phyloP scores from a whole-genome alignment of 176 grass and related monocot genomes.

The Avena eriantha region DNA sequence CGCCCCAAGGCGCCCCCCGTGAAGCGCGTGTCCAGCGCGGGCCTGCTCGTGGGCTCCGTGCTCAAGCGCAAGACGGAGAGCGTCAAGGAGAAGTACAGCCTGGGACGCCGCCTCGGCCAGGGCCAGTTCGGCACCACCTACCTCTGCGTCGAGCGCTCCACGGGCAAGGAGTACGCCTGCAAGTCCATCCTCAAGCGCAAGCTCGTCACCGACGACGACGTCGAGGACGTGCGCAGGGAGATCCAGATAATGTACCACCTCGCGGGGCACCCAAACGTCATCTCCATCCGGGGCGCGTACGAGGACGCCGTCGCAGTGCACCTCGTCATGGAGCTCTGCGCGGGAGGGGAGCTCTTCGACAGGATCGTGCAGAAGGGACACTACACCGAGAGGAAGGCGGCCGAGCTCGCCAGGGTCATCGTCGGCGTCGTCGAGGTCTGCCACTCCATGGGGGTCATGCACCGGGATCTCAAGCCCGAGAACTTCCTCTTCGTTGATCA shows the following conservation, averaged over 20 bases:
- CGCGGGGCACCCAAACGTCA: slow-evolving; percentile 65
- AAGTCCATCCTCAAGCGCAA: slow-evolving; percentile 85
- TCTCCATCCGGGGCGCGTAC: slow-evolving; percentile 67
- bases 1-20: slow-evolving; percentile 64
- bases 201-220: slow-evolving; percentile 75
- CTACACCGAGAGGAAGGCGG: slow-evolving; percentile 71
- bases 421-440: slow-evolving; percentile 73
- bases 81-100: slow-evolving; percentile 86
- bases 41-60: slow-evolving; percentile 72
- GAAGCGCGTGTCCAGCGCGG: slow-evolving; percentile 78
- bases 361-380: slow-evolving; percentile 67
- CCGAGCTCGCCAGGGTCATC: slow-evolving; percentile 72
- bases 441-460: slow-evolving; percentile 83
- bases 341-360: slow-evolving; percentile 79
- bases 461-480: slow-evolving; percentile 82
- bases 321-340: slow-evolving; percentile 85
- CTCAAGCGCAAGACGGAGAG: slow-evolving; percentile 82
- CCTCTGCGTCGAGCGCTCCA: slow-evolving; percentile 79
- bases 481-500: slow-evolving; percentile 75
- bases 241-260: slow-evolving; percentile 94
- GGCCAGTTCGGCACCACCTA: slow-evolving; percentile 95
- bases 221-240: slow-evolving; percentile 79
- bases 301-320: slow-evolving; percentile 83
- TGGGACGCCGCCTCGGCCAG: slow-evolving; percentile 84
- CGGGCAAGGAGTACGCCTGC: slow-evolving; percentile 76